phyloP scores from a whole-genome alignment of 495 filamentous ascomycete species.

The Chaetomium fimeti region DNA sequence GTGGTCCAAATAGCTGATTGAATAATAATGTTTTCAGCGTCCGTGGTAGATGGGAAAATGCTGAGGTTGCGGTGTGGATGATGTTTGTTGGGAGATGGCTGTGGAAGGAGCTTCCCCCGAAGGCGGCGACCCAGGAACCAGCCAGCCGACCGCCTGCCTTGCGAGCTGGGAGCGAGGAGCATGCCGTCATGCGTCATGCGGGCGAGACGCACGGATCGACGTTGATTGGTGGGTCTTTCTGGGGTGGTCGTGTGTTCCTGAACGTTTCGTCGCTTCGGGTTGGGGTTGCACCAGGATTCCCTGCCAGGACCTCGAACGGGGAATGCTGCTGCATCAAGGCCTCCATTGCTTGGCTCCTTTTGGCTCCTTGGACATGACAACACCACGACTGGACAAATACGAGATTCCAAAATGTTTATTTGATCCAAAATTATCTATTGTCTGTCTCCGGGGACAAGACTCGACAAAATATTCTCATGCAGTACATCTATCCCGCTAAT shows the following conservation, averaged over 20 bases:
- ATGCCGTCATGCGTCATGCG: constrained; percentile 27
- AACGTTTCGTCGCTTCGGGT: constrained; percentile 12
- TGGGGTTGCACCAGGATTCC: neutral
- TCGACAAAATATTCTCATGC: neutral
- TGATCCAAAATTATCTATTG: too few relatives aligned
- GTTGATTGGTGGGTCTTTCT: constrained; percentile 16
- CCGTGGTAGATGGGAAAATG: neutral
- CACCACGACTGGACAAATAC: too few relatives aligned
- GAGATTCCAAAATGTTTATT: too few relatives aligned
- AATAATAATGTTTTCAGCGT: neutral
- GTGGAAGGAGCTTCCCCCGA: neutral
- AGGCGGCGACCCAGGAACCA: neutral
- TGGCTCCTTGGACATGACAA: too few relatives aligned
- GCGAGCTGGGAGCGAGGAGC: neutral
- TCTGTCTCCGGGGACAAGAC: neutral
- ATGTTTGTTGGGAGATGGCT: constrained; percentile 14
- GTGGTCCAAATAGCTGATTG: neutral
- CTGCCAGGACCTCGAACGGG: neutral
- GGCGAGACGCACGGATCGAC: neutral
- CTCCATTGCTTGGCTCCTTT: too few relatives aligned
- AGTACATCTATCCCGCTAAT: too few relatives aligned
- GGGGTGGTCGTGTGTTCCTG: constrained; percentile 21
- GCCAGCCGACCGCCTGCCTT: neutral
- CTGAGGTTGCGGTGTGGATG: neutral
- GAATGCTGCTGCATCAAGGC: neutral